Evolutionary conservation across 2,329 filamentous ascomycete species (phyloP).

Genomic region (Amylocarpus encephaloides): DNA sequence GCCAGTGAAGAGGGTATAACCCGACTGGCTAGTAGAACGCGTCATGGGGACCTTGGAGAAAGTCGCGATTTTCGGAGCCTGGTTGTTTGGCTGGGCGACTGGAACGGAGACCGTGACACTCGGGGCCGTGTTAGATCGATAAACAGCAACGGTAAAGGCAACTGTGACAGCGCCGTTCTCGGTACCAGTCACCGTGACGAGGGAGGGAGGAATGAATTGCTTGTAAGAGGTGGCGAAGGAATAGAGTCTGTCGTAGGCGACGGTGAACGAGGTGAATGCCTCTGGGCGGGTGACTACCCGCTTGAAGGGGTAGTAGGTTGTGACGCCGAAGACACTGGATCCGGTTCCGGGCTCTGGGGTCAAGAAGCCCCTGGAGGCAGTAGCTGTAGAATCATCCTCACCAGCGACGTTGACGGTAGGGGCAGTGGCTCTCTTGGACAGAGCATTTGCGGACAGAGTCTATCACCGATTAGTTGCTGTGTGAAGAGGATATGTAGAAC

Average conservation of each 20-base stretch:
- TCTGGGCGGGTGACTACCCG: conserved; percentile 4
- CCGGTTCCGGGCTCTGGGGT: conserved; percentile 12
- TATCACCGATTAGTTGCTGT: neutral
- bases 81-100: conserved; percentile 13
- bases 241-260: neutral
- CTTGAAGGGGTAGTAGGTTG: conserved; percentile 19
- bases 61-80: conserved; percentile 11
- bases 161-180: conserved; percentile 4
- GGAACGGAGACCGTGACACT: conserved; percentile 12
- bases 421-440: conserved; percentile 4
- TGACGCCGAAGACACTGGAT: conserved; percentile 13
- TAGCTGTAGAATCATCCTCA: too few species aligned
- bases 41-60: conserved; percentile 6
- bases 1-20: conserved; percentile 15
- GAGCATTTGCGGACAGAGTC: neutral
- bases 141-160: conserved; percentile 11
- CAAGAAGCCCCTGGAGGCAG: neutral
- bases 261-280: conserved; percentile 12
- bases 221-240: conserved; percentile 9
- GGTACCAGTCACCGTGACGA: conserved; percentile 1
- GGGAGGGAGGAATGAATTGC: conserved; percentile 16
- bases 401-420: neutral
- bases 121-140: neutral
- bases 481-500: neutral
- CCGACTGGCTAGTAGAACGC: conserved; percentile 1